A percentile compares a stretch with the other conserved stretches of the same genome.
Evolutionary conservation across 768 basidiomycete genomes (phyloP).

Genomic region (Termitomyces sp.): DNA sequence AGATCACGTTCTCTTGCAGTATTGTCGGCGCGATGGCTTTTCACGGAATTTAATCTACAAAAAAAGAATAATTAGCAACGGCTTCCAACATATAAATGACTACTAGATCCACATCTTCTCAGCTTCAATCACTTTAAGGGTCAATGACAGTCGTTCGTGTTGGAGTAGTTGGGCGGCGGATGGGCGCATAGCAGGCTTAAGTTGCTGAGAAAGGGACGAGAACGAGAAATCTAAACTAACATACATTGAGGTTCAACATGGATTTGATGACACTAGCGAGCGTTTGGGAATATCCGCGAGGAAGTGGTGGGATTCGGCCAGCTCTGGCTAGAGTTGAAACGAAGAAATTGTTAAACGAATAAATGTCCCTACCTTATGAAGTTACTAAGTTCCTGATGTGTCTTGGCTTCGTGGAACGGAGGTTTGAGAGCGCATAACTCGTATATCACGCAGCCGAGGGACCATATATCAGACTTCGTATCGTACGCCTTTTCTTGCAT

Average conservation of each 20-base stretch:
- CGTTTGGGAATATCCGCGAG: conserved; percentile 73
- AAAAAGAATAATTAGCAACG: neutral
- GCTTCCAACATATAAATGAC: neutral
- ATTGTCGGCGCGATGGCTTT: conserved; percentile 52
- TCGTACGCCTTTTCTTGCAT: conserved; percentile 98
- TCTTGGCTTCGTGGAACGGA: conserved; percentile 91
- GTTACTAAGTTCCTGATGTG: conserved; percentile 78
- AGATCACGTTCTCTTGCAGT: conserved; percentile 62
- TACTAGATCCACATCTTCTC: conserved; percentile 59
- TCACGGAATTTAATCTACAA: conserved; percentile 56
- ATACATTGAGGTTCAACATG: conserved; percentile 82
- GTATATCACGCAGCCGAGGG: conserved; percentile 92
- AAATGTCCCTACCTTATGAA: conserved; percentile 56
- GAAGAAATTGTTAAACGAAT: neutral
- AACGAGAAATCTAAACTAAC: conserved; percentile 3
- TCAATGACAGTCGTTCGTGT: conserved; percentile 69
- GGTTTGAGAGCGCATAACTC: conserved; percentile 93
- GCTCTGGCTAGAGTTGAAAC: conserved; percentile 32
- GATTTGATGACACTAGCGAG: conserved; percentile 73
- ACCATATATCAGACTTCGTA: conserved; percentile 98
- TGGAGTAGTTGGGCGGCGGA: conserved; percentile 77
- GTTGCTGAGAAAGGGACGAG: neutral
- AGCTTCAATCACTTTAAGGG: conserved; percentile 66
- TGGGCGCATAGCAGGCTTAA: conserved; percentile 80
- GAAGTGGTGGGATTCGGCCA: conserved; percentile 87